phyloP scores from a whole-genome alignment of 1,284 basidiomycete genomes.

The Boletellus dicymbophilus region DNA sequence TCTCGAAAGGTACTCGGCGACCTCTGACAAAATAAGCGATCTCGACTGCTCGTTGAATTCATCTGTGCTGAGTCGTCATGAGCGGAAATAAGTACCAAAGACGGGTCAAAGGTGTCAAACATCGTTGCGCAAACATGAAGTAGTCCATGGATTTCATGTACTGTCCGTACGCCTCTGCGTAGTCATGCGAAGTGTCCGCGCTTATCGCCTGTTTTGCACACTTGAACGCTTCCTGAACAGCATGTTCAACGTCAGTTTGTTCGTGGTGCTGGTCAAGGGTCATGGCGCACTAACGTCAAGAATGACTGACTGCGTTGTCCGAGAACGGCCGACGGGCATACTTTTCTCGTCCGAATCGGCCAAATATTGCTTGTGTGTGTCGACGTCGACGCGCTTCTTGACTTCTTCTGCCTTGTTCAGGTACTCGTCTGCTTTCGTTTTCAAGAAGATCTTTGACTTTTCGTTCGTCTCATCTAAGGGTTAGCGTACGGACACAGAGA shows the following conservation, averaged over 20 bases:
- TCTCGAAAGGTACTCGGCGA: slow-evolving; percentile 88
- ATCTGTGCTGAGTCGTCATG: slow-evolving; percentile 11
- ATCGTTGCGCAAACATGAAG: slow-evolving; percentile 85
- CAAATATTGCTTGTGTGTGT: background rate
- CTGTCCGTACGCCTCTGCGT: slow-evolving; percentile 91
- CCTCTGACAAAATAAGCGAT: slow-evolving; percentile 84
- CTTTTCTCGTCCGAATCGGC: background rate
- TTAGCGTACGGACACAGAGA: background rate
- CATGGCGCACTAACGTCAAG: slow-evolving; percentile 19
- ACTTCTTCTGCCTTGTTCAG: slow-evolving; percentile 89
- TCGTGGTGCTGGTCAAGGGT: background rate
- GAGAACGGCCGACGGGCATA: background rate
- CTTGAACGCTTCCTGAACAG: slow-evolving; percentile 82
- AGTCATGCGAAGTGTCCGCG: slow-evolving; percentile 91
- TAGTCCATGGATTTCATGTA: slow-evolving; percentile 96
- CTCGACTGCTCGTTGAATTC: slow-evolving; percentile 63
- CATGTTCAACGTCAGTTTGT: background rate
- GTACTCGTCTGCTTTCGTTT: slow-evolving; percentile 90
- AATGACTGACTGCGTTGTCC: slow-evolving; percentile 15
- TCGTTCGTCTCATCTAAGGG: slow-evolving; percentile 14
- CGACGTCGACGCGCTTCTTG: slow-evolving; percentile 66
- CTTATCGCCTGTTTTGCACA: slow-evolving; percentile 94
- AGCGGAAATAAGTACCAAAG: slow-evolving; percentile 29
- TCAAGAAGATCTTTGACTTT: slow-evolving; percentile 86
- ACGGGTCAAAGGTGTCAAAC: slow-evolving; percentile 36